Evolutionary conservation across 148 eudicot species (phyloP).

Genomic region (Rhododendron williamsianum): DNA sequence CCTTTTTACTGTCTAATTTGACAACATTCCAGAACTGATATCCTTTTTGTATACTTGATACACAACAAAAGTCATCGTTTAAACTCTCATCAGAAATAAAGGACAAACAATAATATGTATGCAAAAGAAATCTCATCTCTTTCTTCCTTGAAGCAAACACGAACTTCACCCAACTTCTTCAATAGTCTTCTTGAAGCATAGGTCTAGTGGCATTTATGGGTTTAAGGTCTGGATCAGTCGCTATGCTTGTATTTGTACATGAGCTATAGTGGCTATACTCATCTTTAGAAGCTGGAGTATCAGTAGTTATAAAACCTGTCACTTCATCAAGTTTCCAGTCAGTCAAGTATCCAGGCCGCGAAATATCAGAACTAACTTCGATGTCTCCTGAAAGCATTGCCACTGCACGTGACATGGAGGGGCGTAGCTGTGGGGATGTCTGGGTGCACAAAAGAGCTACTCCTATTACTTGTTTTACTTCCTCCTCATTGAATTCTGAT

Average conservation of each 20-base stretch:
- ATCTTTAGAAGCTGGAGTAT: constrained; percentile 15
- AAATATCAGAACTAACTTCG: constrained; percentile 44
- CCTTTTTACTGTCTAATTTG: too few relatives aligned
- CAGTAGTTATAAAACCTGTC: constrained; percentile 30
- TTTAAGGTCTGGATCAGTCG: constrained; percentile 14
- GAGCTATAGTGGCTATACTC: constrained; percentile 8
- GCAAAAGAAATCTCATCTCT: background rate
- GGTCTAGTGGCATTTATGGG: constrained; percentile 12
- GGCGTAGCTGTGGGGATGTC: constrained; percentile 65
- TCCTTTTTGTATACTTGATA: background rate
- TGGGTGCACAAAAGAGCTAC: constrained; percentile 85
- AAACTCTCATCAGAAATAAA: background rate
- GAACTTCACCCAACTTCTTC: constrained; percentile 26
- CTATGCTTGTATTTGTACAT: constrained; percentile 17
- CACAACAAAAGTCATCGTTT: too few relatives aligned
- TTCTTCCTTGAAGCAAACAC: background rate
- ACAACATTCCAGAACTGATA: too few relatives aligned
- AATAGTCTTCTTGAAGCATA: background rate
- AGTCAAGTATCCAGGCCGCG: constrained; percentile 73
- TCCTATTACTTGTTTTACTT: constrained; percentile 53
- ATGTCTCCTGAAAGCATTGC: constrained; percentile 77
- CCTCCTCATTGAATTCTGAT: constrained; percentile 40
- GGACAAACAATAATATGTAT: background rate
- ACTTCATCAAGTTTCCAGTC: constrained; percentile 56
- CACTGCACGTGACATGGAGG: constrained; percentile 81